Conservation (phyloP, 208 protist species). For the Crithidia acanthocephali region DNA sequence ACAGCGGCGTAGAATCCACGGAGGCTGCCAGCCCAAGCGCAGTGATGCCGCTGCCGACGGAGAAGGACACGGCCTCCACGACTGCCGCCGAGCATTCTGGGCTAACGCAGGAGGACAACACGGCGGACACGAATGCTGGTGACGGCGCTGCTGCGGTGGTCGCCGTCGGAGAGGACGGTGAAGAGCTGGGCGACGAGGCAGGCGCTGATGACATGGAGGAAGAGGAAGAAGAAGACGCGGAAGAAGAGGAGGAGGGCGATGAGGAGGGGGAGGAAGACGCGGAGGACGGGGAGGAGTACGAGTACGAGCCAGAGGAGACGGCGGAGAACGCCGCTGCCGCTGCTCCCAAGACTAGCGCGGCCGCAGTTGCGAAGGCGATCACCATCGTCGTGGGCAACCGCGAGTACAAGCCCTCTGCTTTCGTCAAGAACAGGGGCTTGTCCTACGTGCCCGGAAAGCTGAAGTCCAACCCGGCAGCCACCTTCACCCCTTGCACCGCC, state of each 20-base stretch:
- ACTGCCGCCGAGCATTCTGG: neutral
- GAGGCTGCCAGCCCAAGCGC: neutral
- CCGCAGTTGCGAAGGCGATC: neutral
- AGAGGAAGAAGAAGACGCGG: constrained; percentile 32
- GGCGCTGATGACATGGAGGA: constrained; percentile 32
- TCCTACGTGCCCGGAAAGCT: constrained; percentile 41
- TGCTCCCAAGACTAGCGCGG: constrained; percentile 3
- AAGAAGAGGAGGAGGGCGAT: constrained; percentile 33
- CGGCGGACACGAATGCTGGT: neutral
- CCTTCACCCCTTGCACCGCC: constrained; percentile 47
- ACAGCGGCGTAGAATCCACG: neutral
- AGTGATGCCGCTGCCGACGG: neutral
- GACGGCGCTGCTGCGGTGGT: constrained; percentile 16
- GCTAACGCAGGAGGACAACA: neutral
- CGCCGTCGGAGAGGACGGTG: constrained; percentile 27
- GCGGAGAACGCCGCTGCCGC: neutral
- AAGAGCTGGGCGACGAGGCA: constrained; percentile 35
- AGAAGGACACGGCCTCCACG: neutral
- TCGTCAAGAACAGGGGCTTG: constrained; percentile 72
- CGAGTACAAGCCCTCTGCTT: constrained; percentile 49
- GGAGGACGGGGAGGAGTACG: constrained; percentile 28
- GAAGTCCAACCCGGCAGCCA: constrained; percentile 58
- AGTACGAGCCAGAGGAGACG: constrained; percentile 38
- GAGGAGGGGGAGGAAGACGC: constrained; percentile 23
- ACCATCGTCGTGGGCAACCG: constrained; percentile 44